phyloP scores from a whole-genome alignment of 2,329 filamentous ascomycete genomes.

The Fusarium odoratissimum region DNA sequence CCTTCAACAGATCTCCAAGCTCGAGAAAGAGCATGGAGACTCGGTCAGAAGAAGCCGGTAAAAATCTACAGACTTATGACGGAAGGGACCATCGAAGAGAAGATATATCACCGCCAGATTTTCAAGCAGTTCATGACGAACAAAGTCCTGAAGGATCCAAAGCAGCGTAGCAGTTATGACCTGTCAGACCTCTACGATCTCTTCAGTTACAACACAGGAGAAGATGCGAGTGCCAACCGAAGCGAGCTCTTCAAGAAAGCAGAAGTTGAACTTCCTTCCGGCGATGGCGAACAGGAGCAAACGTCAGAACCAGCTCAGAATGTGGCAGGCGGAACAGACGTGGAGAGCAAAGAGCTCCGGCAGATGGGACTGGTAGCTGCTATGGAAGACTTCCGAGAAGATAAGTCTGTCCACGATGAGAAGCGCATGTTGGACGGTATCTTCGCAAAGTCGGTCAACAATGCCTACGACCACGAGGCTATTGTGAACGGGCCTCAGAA shows the following conservation, averaged over 20 bases:
- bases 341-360: slow-evolving; percentile 56
- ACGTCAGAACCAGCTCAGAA: slow-evolving; percentile 20
- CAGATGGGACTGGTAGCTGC: slow-evolving; percentile 71
- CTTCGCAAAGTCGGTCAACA: slow-evolving; percentile 88
- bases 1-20: slow-evolving; percentile 96
- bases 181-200: slow-evolving; percentile 91
- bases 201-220: slow-evolving; percentile 75
- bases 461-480: slow-evolving; percentile 91
- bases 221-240: slow-evolving; percentile 74
- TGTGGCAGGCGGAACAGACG: slow-evolving; percentile 16
- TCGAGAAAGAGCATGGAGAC: slow-evolving; percentile 92
- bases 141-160: slow-evolving; percentile 94
- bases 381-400: slow-evolving; percentile 71
- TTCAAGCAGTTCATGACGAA: slow-evolving; percentile 99
- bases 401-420: slow-evolving; percentile 67
- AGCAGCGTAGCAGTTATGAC: slow-evolving; percentile 91
- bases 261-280: slow-evolving; percentile 65
- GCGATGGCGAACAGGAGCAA: not conserved
- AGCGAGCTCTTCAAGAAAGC: slow-evolving; percentile 89
- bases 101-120: slow-evolving; percentile 98
- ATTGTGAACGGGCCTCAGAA: slow-evolving; percentile 83
- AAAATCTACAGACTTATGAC: slow-evolving; percentile 99
- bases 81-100: slow-evolving; percentile 97
- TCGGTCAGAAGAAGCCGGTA: slow-evolving; percentile 94
- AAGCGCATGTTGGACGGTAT: slow-evolving; percentile 88